These are phyloP conservation scores for Tetrapisispora phaffii DNA, from an alignment of 805 yeast species.

Conservation along the genomic window DNA sequence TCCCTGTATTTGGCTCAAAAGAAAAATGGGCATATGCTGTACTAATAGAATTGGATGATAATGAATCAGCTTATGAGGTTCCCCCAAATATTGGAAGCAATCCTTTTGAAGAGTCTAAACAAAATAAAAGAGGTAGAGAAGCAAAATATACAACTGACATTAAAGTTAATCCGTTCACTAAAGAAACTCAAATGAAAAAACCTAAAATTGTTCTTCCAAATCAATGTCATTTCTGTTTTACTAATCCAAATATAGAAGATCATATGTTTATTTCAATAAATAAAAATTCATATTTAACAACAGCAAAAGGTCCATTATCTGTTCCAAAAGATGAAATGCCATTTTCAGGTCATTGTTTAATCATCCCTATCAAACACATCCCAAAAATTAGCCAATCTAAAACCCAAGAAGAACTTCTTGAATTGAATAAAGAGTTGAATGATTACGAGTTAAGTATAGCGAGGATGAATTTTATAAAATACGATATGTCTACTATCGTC, in stretches of 20 bases:
- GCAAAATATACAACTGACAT: not conserved
- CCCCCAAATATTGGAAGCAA: conserved; percentile 25
- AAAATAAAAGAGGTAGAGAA: conserved; percentile 6
- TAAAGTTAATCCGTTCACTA: not conserved
- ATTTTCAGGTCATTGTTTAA: conserved; percentile 73
- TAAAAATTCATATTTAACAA: conserved; percentile 52
- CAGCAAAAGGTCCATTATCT: conserved; percentile 80
- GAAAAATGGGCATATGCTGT: conserved; percentile 74
- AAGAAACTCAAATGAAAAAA: conserved; percentile 21
- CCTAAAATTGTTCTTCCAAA: conserved; percentile 43
- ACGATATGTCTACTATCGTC: conserved; percentile 44
- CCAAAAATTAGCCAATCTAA: conserved; percentile 34
- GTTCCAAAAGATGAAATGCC: conserved; percentile 38
- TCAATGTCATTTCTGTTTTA: conserved; percentile 72
- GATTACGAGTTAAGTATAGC: conserved; percentile 41
- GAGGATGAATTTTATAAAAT: conserved; percentile 36
- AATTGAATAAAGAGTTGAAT: conserved; percentile 36
- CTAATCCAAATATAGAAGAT: conserved; percentile 65
- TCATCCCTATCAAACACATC: conserved; percentile 69
- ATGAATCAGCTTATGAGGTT: conserved; percentile 12
- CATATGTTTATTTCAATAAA: conserved; percentile 79
- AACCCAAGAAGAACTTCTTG: conserved; percentile 7
- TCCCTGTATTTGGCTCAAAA: conserved; percentile 47
- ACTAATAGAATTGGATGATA: conserved; percentile 30
- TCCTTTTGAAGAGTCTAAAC: conserved; percentile 19